These are phyloP conservation scores for Ustilago loliicola DNA, from an alignment of 1,284 basidiomycete species.

Conservation along the genomic window DNA sequence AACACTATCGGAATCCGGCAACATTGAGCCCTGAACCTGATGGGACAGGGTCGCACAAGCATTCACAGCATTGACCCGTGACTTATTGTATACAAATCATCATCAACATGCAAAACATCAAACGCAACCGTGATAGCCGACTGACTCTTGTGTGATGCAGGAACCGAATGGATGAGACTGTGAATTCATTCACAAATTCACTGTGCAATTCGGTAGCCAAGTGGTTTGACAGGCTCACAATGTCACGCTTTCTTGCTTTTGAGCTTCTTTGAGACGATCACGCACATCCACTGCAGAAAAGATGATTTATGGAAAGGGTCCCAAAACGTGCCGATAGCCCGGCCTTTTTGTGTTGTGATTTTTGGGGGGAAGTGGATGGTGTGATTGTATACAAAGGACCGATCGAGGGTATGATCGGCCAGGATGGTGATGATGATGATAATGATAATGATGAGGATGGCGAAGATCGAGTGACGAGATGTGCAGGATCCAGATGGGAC, in stretches of 20 bases:
- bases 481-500: neutral
- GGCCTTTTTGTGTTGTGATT: conserved; percentile 46
- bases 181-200: neutral
- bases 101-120: neutral
- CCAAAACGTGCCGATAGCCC: conserved; percentile 42
- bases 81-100: neutral
- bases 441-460: conserved; percentile 1
- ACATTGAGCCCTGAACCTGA: conserved; percentile 37
- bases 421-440: conserved; percentile 18
- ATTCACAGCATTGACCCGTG: neutral
- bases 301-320: conserved; percentile 21
- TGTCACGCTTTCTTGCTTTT: neutral
- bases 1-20: conserved; percentile 74
- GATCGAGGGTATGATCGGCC: conserved; percentile 2
- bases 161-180: neutral
- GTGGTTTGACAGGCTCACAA: neutral
- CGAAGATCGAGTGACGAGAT: conserved; percentile 5
- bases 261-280: neutral
- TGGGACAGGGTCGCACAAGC: neutral
- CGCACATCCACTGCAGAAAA: neutral
- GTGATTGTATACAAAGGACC: conserved; percentile 40
- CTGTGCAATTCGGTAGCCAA: too few relatives aligned
- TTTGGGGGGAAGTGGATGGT: conserved; percentile 17
- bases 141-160: neutral
- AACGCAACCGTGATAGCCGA: neutral